Conservation (phyloP, 331 rosid species). For the Prunus yedoensis region DNA sequence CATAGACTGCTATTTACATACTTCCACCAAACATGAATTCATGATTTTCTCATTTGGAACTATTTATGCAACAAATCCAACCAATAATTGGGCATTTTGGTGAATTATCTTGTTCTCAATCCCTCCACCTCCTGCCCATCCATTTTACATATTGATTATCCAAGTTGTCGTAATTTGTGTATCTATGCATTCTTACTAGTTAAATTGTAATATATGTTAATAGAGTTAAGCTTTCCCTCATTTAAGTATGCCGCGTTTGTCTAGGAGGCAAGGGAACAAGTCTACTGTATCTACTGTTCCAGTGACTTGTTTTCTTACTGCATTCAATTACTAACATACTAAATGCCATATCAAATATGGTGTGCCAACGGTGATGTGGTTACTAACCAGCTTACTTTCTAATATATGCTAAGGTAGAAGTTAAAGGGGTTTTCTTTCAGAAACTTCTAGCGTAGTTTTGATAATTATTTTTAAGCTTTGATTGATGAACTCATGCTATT, state of each 20-base stretch:
- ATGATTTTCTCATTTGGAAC: background rate
- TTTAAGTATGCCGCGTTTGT: background rate
- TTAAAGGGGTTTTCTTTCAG: background rate
- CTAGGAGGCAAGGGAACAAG: background rate
- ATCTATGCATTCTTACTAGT: background rate
- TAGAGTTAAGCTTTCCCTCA: background rate
- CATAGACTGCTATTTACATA: background rate
- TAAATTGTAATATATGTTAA: background rate
- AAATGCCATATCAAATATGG: background rate
- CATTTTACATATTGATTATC: background rate
- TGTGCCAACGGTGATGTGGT: background rate
- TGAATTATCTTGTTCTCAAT: background rate
- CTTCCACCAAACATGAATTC: background rate
- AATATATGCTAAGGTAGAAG: background rate
- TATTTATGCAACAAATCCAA: background rate
- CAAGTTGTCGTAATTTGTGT: background rate
- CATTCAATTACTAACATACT: background rate
- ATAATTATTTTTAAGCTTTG: background rate
- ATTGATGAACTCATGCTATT: background rate
- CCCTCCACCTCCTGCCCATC: background rate
- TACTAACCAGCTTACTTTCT: background rate
- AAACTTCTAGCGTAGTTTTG: background rate
- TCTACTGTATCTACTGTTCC: background rate
- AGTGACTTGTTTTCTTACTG: background rate
- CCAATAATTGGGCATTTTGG: background rate